A percentile compares a stretch with the other conserved stretches of the same genome.
phyloP scores from a whole-genome alignment of 495 filamentous ascomycete genomes.

The Aspergillus leporis region DNA sequence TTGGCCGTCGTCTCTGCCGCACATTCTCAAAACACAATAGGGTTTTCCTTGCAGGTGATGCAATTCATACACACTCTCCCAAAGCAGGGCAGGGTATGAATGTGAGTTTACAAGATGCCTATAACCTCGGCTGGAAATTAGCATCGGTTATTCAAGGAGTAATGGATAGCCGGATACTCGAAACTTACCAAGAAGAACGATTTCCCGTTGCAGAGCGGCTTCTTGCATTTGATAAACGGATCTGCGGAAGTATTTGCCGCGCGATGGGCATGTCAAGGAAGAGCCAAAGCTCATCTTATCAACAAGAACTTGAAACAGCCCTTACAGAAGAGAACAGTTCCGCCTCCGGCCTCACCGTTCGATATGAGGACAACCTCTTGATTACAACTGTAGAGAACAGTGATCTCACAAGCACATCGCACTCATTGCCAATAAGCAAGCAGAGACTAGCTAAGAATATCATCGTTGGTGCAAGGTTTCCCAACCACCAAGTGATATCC shows the following conservation, averaged over 20 bases:
- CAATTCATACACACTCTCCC: slow-evolving; percentile 61
- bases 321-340: background rate
- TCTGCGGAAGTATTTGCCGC: slow-evolving; percentile 35
- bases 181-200: slow-evolving; percentile 65
- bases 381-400: slow-evolving; percentile 52
- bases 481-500: slow-evolving; percentile 55
- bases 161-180: slow-evolving; percentile 50
- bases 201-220: slow-evolving; percentile 63
- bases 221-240: slow-evolving; percentile 63
- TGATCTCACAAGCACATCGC: background rate
- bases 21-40: slow-evolving; percentile 59
- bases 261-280: background rate
- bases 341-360: background rate
- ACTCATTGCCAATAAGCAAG: slow-evolving; percentile 24
- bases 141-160: slow-evolving; percentile 58
- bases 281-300: slow-evolving; percentile 10
- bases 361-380: background rate
- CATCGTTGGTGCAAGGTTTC: slow-evolving; percentile 51
- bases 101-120: slow-evolving; percentile 64
- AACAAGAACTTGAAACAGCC: background rate
- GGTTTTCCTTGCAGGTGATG: slow-evolving; percentile 65
- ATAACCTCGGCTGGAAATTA: slow-evolving; percentile 78
- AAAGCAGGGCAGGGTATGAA: slow-evolving; percentile 82
- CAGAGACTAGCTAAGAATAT: slow-evolving; percentile 41
- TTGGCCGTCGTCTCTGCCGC: slow-evolving; percentile 66